phyloP scores from a whole-genome alignment of 179 eudicot species.

The Sideroxylon spinosum region DNA sequence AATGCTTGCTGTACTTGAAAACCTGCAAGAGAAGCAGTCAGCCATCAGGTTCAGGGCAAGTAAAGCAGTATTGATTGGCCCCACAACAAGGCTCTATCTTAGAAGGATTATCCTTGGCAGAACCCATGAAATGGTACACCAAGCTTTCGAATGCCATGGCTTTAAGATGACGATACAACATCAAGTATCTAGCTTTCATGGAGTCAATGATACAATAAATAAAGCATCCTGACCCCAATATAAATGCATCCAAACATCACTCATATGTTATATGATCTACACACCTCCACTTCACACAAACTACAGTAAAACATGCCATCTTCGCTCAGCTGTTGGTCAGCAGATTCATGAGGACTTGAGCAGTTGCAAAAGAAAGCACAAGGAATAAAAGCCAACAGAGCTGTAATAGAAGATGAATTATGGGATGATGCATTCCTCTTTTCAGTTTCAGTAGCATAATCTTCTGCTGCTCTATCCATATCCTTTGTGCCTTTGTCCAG shows the following conservation, averaged over 20 bases:
- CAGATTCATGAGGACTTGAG: slow-evolving; percentile 47
- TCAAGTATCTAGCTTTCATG: neutral
- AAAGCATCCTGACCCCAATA: neutral
- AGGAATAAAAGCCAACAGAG: slow-evolving; percentile 53
- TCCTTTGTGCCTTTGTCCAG: slow-evolving; percentile 33
- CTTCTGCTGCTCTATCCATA: slow-evolving; percentile 36
- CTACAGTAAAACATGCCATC: slow-evolving; percentile 99
- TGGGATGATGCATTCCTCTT: slow-evolving; percentile 25
- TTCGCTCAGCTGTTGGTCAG: slow-evolving; percentile 70
- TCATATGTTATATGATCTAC: neutral
- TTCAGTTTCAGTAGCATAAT: slow-evolving; percentile 35
- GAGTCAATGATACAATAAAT: neutral
- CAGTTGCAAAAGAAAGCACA: slow-evolving; percentile 60
- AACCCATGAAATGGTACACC: neutral
- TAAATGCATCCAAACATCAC: neutral
- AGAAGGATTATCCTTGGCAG: neutral
- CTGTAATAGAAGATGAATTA: slow-evolving; percentile 38
- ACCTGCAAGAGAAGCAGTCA: slow-evolving; percentile 45
- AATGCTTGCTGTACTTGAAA: slow-evolving; percentile 98
- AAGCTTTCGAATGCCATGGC: neutral
- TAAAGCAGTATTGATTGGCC: neutral
- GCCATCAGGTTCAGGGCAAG: neutral
- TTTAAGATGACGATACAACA: neutral
- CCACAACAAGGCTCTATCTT: neutral
- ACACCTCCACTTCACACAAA: slow-evolving; percentile 99